Base-by-base conservation (phyloP, 2,329 filamentous ascomycete species). In the Rhynchosporium secalis region DNA sequence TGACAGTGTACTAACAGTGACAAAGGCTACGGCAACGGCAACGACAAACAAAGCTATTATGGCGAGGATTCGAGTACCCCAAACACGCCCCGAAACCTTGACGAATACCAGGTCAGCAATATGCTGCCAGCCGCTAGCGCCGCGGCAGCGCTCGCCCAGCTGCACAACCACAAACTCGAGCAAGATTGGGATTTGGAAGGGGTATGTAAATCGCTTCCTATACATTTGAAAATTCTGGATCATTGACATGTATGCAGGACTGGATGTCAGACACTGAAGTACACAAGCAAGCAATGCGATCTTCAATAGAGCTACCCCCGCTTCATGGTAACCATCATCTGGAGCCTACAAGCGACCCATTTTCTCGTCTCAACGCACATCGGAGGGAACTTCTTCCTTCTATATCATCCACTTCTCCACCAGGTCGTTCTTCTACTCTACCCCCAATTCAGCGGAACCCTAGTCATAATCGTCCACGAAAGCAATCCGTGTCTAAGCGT, bases 391-490 rank as follows among this genome's bases (percentile, higher is more conserved):
- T 95, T 56, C 83, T 96, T 6, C 91, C 92, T 1, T 96, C 92
- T 0, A 91, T 95, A 62, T 78, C 96, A 43, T 84, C 85, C 58
- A 88, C 88, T 64, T 96, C 93, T 9, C 93, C 92, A 0, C 90
- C 92, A 6, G 91, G 89, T 60, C 89, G 93, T 66, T 96, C 92
- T 13, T 93, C 92, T 1, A 96, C 92, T 0, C 81, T 96, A 29
- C 92, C 93, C 33, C 92, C 93, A 3, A 83, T 94, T 56, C 90
- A 95, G 69, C 84, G 91, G 63, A 83, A 86, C 47, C 79, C 91
- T 45, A 90, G 89, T 46, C 82, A 86, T 28, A 86, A 83, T 60
- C 83, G 92, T 61, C 88, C 91, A 47, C 86, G 92, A 67, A 97
- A 96, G 77, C 89, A 90, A 66, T 97, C 93, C 1, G 85, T 96